Percentiles rank a stretch among this genome's conserved stretches.
phyloP scores from a whole-genome alignment of 2,329 filamentous ascomycete genomes.

The Tolypocladium capitatum region DNA sequence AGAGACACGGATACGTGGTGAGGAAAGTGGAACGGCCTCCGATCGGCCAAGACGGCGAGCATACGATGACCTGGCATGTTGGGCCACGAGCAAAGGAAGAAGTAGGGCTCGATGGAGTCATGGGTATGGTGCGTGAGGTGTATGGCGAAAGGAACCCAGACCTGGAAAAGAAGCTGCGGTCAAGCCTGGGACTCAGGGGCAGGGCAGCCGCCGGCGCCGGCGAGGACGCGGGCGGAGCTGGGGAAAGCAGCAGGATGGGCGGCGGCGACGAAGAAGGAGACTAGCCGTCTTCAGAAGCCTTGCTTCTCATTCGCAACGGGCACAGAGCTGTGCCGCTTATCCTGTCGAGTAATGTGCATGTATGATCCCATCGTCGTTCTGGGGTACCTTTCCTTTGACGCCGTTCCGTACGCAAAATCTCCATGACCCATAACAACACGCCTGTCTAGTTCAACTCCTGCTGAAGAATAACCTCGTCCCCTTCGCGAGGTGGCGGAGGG shows the following conservation, averaged over 20 bases:
- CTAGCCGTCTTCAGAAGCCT: not conserved
- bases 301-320: not conserved
- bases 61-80: conserved; percentile 67
- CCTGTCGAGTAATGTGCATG: not conserved
- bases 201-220: conserved; percentile 9
- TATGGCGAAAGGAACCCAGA: conserved; percentile 42
- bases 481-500: conserved; percentile 43
- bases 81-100: conserved; percentile 79
- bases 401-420: not conserved
- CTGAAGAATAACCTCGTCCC: conserved; percentile 15
- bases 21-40: conserved; percentile 52
- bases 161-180: conserved; percentile 44
- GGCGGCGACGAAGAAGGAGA: conserved; percentile 1
- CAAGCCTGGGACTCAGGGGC: conserved; percentile 43
- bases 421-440: not conserved
- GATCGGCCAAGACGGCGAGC: conserved; percentile 49
- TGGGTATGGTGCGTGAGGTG: conserved; percentile 51
- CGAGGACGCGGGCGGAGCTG: conserved; percentile 10
- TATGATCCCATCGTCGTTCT: not conserved
- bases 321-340: not conserved
- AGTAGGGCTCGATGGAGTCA: conserved; percentile 63
- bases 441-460: not conserved
- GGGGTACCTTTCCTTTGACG: conserved; percentile 1
- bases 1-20: conserved; percentile 72
- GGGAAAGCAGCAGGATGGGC: conserved; percentile 2